Evolutionary conservation across 2,329 filamentous ascomycete species (phyloP), one percentile per base, ranked within the genome.

Genomic region (Phyllosticta ampelicida): DNA sequence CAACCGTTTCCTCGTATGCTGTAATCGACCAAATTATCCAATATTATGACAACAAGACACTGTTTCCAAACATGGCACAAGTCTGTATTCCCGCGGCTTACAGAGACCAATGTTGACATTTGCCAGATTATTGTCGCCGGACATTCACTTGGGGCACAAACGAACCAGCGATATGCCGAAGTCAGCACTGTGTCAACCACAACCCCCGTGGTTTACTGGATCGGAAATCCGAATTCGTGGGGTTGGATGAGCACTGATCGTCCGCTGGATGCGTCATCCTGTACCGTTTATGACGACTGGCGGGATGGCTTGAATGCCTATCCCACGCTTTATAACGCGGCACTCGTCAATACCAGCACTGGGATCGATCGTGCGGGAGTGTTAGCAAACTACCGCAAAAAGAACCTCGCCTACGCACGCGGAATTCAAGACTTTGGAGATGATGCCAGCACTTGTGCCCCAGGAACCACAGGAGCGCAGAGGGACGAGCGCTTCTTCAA

Each of bases 401-500:
- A 70, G 58, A 64, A 63, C 8, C 65, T 73, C 54, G 67, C 66
- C 20, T 73, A 69, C 54, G 70, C 65, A 29, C 65, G 70, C 26
- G 71, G 69, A 5, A 65, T 63, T 2, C 64, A 62, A 28, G 71
- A 73, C 61, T 59, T 65, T 44, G 70, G 71, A 10, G 70, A 73
- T 26, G 67, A 68, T 53, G 69, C 69, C 16, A 65, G 64, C 10
- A 60, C 30, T 13, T 73, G 71, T 56, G 68, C 64, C 3, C 69
- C 71, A 2, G 54, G 44, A 9, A 68, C 69, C 0, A 67, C 68
- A 9, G 71, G 71, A 11, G 56, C 56, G 10, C 68, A 73, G 36
- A 66, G 71, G 6, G 68, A 72, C 54, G 71, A 73, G 63, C 68
- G 71, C 6, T 73, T 73, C 63, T 71, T 72, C 66, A 68, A 72